Evolutionary conservation across 495 filamentous ascomycete species (phyloP), one percentile per base, ranked within the genome.

Genomic region (Talaromyces ruber): DNA sequence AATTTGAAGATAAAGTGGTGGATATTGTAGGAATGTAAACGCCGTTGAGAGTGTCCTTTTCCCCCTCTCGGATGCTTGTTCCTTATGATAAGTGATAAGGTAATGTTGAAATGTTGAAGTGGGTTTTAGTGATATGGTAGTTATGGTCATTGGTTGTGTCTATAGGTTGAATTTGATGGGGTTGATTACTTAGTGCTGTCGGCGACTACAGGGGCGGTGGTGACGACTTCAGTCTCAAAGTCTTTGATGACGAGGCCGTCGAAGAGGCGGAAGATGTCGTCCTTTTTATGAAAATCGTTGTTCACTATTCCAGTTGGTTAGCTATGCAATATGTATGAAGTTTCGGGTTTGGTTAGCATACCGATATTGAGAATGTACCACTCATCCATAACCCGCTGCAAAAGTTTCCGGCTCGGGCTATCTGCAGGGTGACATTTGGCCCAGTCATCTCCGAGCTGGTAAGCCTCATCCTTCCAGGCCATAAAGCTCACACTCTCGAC

Each of bases 391-490:
- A 97, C 78, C 57, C 81, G 79, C 64, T 91, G 82, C 63, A 99
- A 89, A 59, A 98, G 72, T 65, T 87, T 82, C 39, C 95, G 86
- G 64, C 89, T 94, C n/a, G 91, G 86, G 66, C 83, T 93, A 21
- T 75, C 76, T 60, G 88, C 81, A 47, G 90, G 83, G 67, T 97
- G 88, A 68, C 95, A 98, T 65, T 90, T 88, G 24, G 91, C 88
- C 95, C 95, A 99, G 67, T 98, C 93, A 58, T 88, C 81, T 52
- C 95, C 95, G 24, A 99, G 84, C 61, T 88, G 85, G 76, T 87
- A 99, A 16, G 96, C 96, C 71, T 99, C 95, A 65, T 99, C 95
- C 78, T 96, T 96, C 95, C 95, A 99, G 26, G 95, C 95, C 59
- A 99, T 74, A 83, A 99, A 99, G 75, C 90, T 94, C 73, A 98